Conservation (phyloP, 2,329 filamentous ascomycete species). For the Furcasterigmium furcatum region DNA sequence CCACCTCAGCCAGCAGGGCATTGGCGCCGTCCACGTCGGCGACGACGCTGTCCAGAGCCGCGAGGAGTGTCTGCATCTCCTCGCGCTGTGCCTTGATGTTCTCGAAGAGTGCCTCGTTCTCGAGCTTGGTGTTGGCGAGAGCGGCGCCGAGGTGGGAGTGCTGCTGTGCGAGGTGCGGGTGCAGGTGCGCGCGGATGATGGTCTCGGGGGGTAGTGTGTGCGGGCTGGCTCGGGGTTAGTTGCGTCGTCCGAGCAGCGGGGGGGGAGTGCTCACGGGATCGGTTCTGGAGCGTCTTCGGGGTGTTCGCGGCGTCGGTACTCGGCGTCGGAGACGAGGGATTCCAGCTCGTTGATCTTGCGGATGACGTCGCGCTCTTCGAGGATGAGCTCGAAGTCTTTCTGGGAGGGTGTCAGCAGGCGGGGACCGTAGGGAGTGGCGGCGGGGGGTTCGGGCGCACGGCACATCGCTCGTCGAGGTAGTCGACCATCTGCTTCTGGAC, state of each 20-base stretch:
- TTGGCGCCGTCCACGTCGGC: constrained; percentile 53
- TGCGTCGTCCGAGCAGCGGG: background rate
- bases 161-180: constrained; percentile 48
- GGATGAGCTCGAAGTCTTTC: constrained; percentile 56
- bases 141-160: constrained; percentile 54
- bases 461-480: constrained; percentile 49
- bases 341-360: constrained; percentile 58
- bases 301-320: constrained; percentile 28
- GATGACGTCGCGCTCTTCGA: constrained; percentile 49
- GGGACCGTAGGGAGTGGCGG: background rate
- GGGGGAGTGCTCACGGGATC: constrained; percentile 37
- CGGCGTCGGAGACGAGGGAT: constrained; percentile 48
- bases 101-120: constrained; percentile 52
- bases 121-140: constrained; percentile 52
- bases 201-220: constrained; percentile 52
- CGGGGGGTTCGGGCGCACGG: constrained; percentile 25
- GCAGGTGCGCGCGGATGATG: constrained; percentile 53
- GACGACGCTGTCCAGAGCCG: constrained; percentile 45
- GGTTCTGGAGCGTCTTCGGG: constrained; percentile 23
- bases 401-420: constrained; percentile 12
- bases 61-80: constrained; percentile 50
- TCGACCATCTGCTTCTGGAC: constrained; percentile 58
- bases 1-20: constrained; percentile 41
- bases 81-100: constrained; percentile 49
- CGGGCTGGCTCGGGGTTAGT: constrained; percentile 32